Percentiles rank a stretch among this genome's conserved stretches.
phyloP scores from a whole-genome alignment of 208 protist species.

The Naegleria fowleri region DNA sequence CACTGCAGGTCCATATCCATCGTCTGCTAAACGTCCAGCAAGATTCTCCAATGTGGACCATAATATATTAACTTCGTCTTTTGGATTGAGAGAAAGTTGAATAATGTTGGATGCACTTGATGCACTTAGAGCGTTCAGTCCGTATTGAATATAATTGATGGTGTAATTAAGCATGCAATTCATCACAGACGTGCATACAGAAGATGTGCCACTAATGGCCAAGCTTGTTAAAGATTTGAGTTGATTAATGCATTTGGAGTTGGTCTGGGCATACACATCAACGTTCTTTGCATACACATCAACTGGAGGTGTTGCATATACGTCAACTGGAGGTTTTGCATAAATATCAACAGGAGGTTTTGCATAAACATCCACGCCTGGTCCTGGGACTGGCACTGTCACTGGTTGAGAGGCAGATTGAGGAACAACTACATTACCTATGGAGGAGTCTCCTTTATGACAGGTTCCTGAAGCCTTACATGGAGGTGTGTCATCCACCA shows the following conservation, averaged over 20 bases:
- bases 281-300: too few relatives aligned
- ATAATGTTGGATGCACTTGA: background rate
- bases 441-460: background rate
- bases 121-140: background rate
- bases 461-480: background rate
- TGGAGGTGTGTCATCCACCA: background rate
- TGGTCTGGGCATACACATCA: too few relatives aligned
- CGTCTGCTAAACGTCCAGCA: background rate
- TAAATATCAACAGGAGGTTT: too few relatives aligned
- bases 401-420: background rate
- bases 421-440: background rate
- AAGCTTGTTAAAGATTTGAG: background rate
- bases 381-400: background rate
- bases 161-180: background rate
- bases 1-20: background rate
- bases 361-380: background rate
- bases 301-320: background rate
- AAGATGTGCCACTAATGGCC: background rate
- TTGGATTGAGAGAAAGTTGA: background rate
- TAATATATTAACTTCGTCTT: background rate
- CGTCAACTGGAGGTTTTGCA: too few relatives aligned
- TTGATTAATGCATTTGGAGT: too few relatives aligned
- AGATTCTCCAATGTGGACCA: background rate
- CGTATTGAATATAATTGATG: background rate
- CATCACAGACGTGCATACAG: background rate